Evolutionary conservation across 2,329 filamentous ascomycete species (phyloP).

Genomic region (Aspergillus pseudoglaucus): DNA sequence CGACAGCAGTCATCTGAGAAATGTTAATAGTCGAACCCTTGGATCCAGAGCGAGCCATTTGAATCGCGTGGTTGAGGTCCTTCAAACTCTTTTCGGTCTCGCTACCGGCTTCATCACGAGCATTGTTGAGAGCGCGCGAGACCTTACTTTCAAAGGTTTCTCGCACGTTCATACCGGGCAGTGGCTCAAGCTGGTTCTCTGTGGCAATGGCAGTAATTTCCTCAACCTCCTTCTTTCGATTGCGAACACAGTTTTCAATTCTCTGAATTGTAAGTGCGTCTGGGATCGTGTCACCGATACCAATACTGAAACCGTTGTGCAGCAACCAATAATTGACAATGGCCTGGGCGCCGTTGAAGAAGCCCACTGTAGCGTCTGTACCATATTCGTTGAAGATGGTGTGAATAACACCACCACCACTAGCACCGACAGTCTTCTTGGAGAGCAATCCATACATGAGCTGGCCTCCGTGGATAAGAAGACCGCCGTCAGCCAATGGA

Average conservation of each 20-base stretch:
- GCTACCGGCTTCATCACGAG: conserved; percentile 93
- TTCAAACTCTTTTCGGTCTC: conserved; percentile 88
- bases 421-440: conserved; percentile 91
- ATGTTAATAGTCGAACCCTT: conserved; percentile 99
- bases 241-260: conserved; percentile 74
- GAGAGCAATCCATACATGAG: conserved; percentile 83
- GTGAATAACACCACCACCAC: conserved; percentile 85
- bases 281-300: conserved; percentile 96
- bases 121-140: conserved; percentile 85
- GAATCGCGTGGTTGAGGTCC: conserved; percentile 91
- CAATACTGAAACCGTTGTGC: conserved; percentile 94
- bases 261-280: conserved; percentile 76
- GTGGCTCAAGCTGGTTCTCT: conserved; percentile 78
- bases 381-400: conserved; percentile 95
- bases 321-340: conserved; percentile 97
- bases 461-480: conserved; percentile 80
- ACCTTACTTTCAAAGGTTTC: conserved; percentile 98
- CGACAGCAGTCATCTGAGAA: conserved; percentile 96
- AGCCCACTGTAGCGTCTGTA: conserved; percentile 75
- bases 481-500: conserved; percentile 66
- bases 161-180: conserved; percentile 97
- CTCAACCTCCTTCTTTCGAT: conserved; percentile 75
- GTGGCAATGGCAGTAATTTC: conserved; percentile 71
- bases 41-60: conserved; percentile 93
- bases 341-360: conserved; percentile 91